Conservation (phyloP, 192 early-diverging fungal species). For the Glomus cerebriforme region DNA sequence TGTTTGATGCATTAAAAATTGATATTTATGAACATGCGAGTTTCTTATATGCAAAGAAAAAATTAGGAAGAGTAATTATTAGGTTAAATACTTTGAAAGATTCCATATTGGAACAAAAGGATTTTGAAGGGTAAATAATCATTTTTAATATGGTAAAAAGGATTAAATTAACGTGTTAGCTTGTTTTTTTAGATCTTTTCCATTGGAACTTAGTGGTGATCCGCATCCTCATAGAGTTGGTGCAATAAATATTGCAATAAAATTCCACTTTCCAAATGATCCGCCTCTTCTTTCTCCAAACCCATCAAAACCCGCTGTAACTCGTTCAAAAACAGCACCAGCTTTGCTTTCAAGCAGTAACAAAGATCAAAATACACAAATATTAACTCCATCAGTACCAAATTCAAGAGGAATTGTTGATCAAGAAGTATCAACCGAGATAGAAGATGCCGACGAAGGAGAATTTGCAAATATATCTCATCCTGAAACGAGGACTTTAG, state of each 20-base stretch:
- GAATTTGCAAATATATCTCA: neutral
- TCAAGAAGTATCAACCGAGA: neutral
- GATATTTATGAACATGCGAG: constrained; percentile 11
- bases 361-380: neutral
- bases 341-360: neutral
- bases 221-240: neutral
- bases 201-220: neutral
- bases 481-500: neutral
- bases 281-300: neutral
- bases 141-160: too few species aligned
- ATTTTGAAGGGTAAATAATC: constrained; percentile 11
- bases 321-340: neutral
- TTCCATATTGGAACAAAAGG: neutral
- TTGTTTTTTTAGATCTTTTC: neutral
- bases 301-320: neutral
- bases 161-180: too few species aligned
- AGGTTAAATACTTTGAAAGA: constrained; percentile 1
- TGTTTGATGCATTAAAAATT: constrained; percentile 24
- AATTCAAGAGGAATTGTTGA: neutral
- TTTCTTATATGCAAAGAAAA: constrained; percentile 22
- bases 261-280: constrained; percentile 18
- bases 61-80: neutral
- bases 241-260: neutral
- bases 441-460: neutral
- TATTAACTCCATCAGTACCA: neutral